A percentile compares a stretch with the other conserved stretches of the same genome.
Conservation (phyloP, 805 yeast genomes). For the Metschnikowia koreensis region DNA sequence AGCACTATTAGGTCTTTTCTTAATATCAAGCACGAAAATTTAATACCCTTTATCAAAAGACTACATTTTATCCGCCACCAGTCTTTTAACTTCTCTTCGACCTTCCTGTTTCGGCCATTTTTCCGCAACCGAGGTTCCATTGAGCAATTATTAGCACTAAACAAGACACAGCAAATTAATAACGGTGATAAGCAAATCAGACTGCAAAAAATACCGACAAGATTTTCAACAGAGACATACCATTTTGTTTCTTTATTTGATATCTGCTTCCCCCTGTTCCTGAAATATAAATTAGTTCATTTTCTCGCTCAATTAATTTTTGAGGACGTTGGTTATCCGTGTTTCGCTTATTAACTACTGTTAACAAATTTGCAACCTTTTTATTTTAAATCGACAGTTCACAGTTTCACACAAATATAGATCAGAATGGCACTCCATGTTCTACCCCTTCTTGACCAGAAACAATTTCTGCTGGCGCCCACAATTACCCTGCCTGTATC, state of each 20-base stretch:
- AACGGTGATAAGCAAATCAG: not conserved
- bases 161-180: not conserved
- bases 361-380: constrained; percentile 5
- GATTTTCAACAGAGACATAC: no score
- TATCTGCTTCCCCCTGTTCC: no score
- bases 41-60: not conserved
- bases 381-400: not conserved
- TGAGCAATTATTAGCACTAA: constrained; percentile 6
- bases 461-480: constrained; percentile 2
- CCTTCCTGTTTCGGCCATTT: constrained; percentile 1
- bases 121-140: constrained; percentile 1
- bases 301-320: no score
- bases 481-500: constrained; percentile 32
- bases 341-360: not conserved
- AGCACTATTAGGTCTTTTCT: not conserved
- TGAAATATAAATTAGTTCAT: no score
- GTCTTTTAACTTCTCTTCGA: not conserved
- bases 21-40: not conserved
- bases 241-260: no score
- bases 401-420: not conserved
- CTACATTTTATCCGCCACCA: not conserved
- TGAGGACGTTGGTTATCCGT: not conserved
- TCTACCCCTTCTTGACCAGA: constrained; percentile 60
- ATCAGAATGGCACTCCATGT: constrained; percentile 49
- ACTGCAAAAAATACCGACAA: not conserved